Evolutionary conservation across 192 early-diverging fungal species (phyloP).

Genomic region (Kappamyces sp.): DNA sequence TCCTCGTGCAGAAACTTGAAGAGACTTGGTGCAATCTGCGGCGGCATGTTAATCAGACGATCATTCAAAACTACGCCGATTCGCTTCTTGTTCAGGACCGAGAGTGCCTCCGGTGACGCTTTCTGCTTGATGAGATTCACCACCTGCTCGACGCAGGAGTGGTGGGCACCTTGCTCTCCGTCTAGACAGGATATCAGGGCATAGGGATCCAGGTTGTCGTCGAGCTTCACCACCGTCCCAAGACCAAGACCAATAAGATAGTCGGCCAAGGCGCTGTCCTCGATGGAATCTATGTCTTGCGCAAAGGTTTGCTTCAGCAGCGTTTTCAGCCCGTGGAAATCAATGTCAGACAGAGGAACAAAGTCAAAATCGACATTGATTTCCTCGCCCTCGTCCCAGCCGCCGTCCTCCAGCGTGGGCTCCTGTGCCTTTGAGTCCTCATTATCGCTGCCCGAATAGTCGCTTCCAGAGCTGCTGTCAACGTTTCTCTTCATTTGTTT

Average conservation of each 20-base stretch:
- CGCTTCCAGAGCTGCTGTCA: too few relatives aligned
- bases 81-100: conserved; percentile 17
- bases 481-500: too few relatives aligned
- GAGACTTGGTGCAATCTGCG: conserved; percentile 85
- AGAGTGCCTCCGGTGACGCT: conserved; percentile 26
- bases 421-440: too few relatives aligned
- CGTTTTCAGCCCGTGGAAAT: conserved; percentile 88
- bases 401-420: conserved; percentile 26
- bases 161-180: background rate
- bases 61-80: conserved; percentile 77
- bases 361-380: conserved; percentile 95
- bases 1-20: conserved; percentile 85
- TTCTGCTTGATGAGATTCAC: conserved; percentile 59
- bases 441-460: too few relatives aligned
- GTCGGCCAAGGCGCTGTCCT: conserved; percentile 72
- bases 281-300: conserved; percentile 71
- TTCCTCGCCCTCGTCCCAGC: conserved; percentile 11
- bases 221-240: conserved; percentile 87
- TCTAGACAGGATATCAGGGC: conserved; percentile 68
- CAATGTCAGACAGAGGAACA: conserved; percentile 78
- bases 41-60: conserved; percentile 94
- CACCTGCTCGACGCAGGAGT: conserved; percentile 20
- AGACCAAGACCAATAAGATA: conserved; percentile 70
- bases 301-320: conserved; percentile 75
- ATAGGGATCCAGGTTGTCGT: conserved; percentile 73